Conservation (phyloP, 768 basidiomycete species). For the Naganishia randhawae region DNA sequence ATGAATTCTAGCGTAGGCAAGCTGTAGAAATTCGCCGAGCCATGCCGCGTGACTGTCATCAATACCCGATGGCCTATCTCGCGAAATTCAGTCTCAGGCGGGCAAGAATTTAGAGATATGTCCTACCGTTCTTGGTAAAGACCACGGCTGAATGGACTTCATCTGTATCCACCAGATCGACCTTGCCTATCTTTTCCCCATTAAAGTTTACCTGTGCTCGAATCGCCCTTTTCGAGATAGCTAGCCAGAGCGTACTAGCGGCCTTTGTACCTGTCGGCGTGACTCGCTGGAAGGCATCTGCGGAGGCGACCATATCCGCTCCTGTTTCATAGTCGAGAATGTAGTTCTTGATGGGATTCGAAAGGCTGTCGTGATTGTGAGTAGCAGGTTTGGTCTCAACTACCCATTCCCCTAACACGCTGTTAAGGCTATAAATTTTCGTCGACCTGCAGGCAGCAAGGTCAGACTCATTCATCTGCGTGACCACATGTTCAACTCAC, state of each 20-base stretch:
- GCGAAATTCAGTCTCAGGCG: not conserved
- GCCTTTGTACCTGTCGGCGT: slow-evolving; percentile 47
- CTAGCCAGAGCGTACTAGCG: slow-evolving; percentile 55
- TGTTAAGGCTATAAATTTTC: slow-evolving; percentile 59
- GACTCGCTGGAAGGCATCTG: slow-evolving; percentile 52
- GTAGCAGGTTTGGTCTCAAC: slow-evolving; percentile 48
- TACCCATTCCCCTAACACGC: slow-evolving; percentile 54
- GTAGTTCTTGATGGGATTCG: slow-evolving; percentile 46
- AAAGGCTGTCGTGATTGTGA: slow-evolving; percentile 51
- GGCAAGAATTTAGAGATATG: not conserved
- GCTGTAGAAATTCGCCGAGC: slow-evolving; percentile 43
- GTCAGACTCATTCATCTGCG: not conserved
- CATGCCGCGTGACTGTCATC: slow-evolving; percentile 43
- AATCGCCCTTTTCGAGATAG: slow-evolving; percentile 61
- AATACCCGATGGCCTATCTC: slow-evolving; percentile 45
- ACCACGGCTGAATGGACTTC: slow-evolving; percentile 56
- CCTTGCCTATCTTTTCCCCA: slow-evolving; percentile 65
- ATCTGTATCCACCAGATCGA: slow-evolving; percentile 63
- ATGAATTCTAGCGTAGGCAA: slow-evolving; percentile 46
- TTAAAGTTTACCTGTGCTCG: slow-evolving; percentile 60
- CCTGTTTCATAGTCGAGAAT: slow-evolving; percentile 57
- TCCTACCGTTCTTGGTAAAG: slow-evolving; percentile 63
- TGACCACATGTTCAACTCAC: slow-evolving; percentile 27
- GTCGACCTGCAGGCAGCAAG: slow-evolving; percentile 57
- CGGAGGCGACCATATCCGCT: slow-evolving; percentile 37